Conservation (phyloP, 139 green algal species). For the Gonium pectorale region DNA sequence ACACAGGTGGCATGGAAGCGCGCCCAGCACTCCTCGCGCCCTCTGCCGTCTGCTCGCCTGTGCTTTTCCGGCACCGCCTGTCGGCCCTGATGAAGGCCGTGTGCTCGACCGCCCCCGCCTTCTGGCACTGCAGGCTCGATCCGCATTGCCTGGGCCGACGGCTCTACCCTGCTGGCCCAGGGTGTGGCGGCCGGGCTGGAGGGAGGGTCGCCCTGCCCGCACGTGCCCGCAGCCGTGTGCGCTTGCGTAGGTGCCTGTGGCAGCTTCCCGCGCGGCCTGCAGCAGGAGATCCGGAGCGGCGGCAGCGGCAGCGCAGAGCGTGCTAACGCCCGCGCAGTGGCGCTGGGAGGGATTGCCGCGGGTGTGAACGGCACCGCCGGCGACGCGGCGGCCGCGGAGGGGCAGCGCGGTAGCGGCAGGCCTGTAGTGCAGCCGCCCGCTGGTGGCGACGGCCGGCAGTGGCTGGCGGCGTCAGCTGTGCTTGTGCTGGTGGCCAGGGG, state of each 20-base stretch:
- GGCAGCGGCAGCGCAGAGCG: too few relatives aligned
- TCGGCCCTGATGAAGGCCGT: too few relatives aligned
- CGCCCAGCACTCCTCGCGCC: too few relatives aligned
- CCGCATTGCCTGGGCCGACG: constrained; percentile 7
- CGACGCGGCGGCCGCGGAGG: not conserved
- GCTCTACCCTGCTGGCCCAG: not conserved
- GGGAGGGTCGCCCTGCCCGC: not conserved
- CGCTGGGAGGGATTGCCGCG: too few relatives aligned
- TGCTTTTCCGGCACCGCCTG: too few relatives aligned
- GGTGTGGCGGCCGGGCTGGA: constrained; percentile 10
- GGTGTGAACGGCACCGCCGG: not conserved
- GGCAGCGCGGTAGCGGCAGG: not conserved
- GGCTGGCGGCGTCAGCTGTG: not conserved
- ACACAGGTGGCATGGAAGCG: too few relatives aligned
- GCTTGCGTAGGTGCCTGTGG: too few relatives aligned
- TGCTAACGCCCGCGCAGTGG: too few relatives aligned
- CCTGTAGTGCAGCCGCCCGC: too few relatives aligned
- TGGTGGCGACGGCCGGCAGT: not conserved
- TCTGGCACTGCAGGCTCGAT: not conserved
- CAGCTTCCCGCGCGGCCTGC: too few relatives aligned
- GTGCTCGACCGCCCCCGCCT: not conserved
- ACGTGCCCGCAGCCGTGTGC: not conserved
- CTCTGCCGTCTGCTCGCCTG: too few relatives aligned
- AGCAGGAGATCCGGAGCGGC: too few relatives aligned
- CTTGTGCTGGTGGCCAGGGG: constrained; percentile 5